These are phyloP conservation scores for Amanita thiersii DNA, from an alignment of 768 basidiomycete genomes.

Conservation along the genomic window DNA sequence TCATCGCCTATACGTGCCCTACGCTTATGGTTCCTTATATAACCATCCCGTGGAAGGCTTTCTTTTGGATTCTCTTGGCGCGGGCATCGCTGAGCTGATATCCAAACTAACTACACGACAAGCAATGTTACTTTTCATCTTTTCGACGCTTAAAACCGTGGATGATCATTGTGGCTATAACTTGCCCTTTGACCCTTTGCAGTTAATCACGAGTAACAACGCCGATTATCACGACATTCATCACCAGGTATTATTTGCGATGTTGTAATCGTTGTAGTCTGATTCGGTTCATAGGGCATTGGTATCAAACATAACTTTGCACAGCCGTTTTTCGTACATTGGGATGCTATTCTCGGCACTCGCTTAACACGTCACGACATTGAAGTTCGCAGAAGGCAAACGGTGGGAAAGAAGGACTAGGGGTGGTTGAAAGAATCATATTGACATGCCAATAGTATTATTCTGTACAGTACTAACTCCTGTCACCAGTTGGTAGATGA, in stretches of 20 bases:
- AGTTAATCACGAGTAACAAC: constrained; percentile 79
- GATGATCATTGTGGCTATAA: constrained; percentile 93
- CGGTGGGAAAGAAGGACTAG: constrained; percentile 2
- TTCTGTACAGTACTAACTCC: constrained; percentile 7
- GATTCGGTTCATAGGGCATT: constrained; percentile 33
- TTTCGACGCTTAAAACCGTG: constrained; percentile 88
- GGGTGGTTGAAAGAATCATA: background rate
- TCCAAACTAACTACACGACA: constrained; percentile 74
- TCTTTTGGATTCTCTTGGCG: constrained; percentile 78
- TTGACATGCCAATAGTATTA: background rate
- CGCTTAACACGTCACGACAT: constrained; percentile 70
- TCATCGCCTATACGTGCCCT: constrained; percentile 93
- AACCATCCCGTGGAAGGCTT: constrained; percentile 97
- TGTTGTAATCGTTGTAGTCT: constrained; percentile 1
- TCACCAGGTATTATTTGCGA: constrained; percentile 59
- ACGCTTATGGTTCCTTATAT: constrained; percentile 94
- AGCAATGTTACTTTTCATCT: constrained; percentile 70
- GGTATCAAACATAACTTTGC: constrained; percentile 96
- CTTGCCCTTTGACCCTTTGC: constrained; percentile 88
- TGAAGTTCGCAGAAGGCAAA: constrained; percentile 27
- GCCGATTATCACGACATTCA: constrained; percentile 98
- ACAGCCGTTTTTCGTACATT: constrained; percentile 94
- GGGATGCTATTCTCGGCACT: constrained; percentile 83
- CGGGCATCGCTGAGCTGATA: constrained; percentile 63
- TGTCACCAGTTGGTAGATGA: constrained; percentile 47